Base-by-base conservation (phyloP, 176 grass and related monocot species). In the Carex scoparia region DNA sequence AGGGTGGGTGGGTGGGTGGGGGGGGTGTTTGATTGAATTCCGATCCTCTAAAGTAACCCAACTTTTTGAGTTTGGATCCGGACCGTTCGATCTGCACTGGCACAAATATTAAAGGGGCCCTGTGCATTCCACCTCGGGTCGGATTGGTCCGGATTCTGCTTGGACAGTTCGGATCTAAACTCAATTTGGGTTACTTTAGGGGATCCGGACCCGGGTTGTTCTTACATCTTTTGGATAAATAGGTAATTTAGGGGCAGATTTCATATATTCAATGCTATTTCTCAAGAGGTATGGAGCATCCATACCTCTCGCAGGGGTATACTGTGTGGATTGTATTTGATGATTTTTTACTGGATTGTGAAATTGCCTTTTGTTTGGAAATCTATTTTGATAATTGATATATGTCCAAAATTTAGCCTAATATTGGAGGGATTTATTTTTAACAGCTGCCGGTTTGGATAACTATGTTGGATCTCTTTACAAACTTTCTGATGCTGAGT, bases 371-470 rank as follows among this genome's bases (percentile, higher is more conserved):
- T 78, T 56, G 15, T 33, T 54, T 76, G 10, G 72, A 54, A 55
- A 53, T 15, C 1, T 55, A 30, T 76, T 31, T 76, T 76, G 44
- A 37, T 48, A 54, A 14, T 76, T 76, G 44, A 35, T 48, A 54
- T 54, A 49, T 54, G 38, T 77, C 72, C 38, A 32, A 75, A 75
- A 30, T 30, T 19, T 75, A 54, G 46, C 71, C n/a, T 75, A 77
- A 56, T 8, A 4, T 77, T 56, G 49, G 15, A 81, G 32, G 61
- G 42, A 44, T 79, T 69, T 86, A 65, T 64, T 91, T 88, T 87
- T 79, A 61, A 94, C 91, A 98, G 95, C 95, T 94, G 88, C 91
- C 38, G 95, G 95, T 65, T 86, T 98, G 84, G 92, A 91, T 71
- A 86, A 73, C 3, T 91, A 98, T 89, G 91, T 93, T 49, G 92